Evolutionary conservation across 805 yeast genomes (phyloP), one percentile per base, ranked within the genome.

Genomic region (Brettanomyces anomalus): DNA sequence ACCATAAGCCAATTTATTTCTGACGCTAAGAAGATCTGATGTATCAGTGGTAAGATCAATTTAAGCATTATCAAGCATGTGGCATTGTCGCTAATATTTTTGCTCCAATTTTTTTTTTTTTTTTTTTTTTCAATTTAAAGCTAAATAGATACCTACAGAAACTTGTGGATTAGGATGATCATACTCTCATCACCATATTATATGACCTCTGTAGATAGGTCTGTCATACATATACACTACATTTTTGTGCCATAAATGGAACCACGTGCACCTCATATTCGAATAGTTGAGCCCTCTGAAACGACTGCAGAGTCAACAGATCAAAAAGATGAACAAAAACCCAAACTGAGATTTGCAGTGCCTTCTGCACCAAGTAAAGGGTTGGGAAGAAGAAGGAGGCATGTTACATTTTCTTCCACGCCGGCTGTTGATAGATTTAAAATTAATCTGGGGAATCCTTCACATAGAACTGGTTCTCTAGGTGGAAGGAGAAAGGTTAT

Each of bases 401-500:
- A 24, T 36, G 18, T 36, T 14, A 20, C 18, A 14, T 36, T 36
- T 36, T 17, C 21, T 6, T 20, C 37, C 6, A 16, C 39, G n/a
- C 31, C 31, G 3, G 39, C 30, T 5, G 30, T 24, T 36, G 17
- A 24, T 24, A 15, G 37, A 35, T n/a, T 8, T 8, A 14, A 16
- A 7, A 14, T 14, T 5, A 36, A 17, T 14, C n/a, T 36, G n/a
- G 31, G 16, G 5, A 36, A 36, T 7, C 39, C 39, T 21, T 20
- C 39, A 24, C 31, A 21, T 20, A 19, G 18, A 14, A 14, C 16
- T 14, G 21, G 39, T 8, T 7, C 39, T 16, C 10, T 36, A 18
- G 14, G 35, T 37, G 16, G 45, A 13, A 61, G 80, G 13, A 61
- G 58, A 41, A 85, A 86, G 52, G 89, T 85, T 4, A 68, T 62